These are phyloP conservation scores for Chlamydomonas schloesseri DNA, from an alignment of 139 green algal species.

Conservation along the genomic window DNA sequence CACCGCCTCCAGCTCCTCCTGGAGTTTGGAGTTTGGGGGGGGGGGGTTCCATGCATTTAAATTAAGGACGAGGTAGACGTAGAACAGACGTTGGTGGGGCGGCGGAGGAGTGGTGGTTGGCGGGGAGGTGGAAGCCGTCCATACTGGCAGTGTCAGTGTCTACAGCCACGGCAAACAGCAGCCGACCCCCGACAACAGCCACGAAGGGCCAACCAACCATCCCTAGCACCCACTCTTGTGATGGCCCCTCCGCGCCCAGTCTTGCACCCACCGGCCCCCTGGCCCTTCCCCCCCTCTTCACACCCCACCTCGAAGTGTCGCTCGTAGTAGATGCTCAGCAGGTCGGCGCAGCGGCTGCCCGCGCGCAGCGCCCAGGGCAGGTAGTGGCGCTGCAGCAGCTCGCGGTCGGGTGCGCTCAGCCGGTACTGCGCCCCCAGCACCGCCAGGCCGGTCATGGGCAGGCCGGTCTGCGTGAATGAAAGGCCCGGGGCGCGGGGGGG, in stretches of 20 bases:
- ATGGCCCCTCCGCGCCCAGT: no score
- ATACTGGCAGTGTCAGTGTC: no score
- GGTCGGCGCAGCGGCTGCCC: slow-evolving; percentile 77
- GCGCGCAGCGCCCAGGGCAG: slow-evolving; percentile 93
- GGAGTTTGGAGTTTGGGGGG: not conserved
- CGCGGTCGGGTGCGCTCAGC: slow-evolving; percentile 66
- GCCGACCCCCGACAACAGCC: no score
- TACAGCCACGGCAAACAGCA: no score
- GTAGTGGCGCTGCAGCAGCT: slow-evolving; percentile 71
- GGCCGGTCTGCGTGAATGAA: slow-evolving; percentile 83
- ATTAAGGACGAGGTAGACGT: not conserved
- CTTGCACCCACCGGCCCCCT: not conserved
- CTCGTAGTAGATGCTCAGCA: slow-evolving; percentile 96
- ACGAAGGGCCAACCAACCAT: no score
- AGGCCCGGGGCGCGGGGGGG: not conserved
- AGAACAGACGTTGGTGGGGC: not conserved
- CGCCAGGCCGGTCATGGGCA: slow-evolving; percentile 93
- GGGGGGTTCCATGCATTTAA: no score
- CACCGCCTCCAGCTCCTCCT: slow-evolving; percentile 79
- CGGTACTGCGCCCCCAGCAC: slow-evolving; percentile 82
- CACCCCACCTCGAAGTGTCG: slow-evolving; percentile 73
- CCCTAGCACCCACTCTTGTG: no score
- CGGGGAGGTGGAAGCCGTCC: no score
- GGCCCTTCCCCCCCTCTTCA: not conserved
- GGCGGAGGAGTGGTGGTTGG: not conserved